Evolutionary conservation across 148 eudicot species (phyloP).

Genomic region (Amaranthus cruentus): DNA sequence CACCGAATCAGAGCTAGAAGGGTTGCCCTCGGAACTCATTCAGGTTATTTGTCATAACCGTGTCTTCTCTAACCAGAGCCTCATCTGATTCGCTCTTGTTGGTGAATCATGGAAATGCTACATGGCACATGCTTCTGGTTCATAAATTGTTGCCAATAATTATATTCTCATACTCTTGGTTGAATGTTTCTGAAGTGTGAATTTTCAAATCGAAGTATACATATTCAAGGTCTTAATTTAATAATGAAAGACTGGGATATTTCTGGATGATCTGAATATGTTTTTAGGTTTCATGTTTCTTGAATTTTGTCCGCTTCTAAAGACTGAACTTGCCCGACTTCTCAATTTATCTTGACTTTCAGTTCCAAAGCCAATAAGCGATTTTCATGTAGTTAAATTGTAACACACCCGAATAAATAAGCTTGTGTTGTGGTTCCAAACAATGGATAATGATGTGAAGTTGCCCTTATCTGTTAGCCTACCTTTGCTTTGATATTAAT

Average conservation of each 20-base stretch:
- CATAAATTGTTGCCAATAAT: neutral
- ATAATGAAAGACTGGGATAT: neutral
- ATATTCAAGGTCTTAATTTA: neutral
- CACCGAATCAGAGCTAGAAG: constrained; percentile 62
- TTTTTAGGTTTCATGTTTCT: neutral
- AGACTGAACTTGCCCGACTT: too few species aligned
- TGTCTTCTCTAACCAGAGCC: neutral
- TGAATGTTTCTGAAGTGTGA: neutral
- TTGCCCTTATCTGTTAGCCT: neutral
- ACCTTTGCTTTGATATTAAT: neutral
- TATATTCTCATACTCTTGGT: neutral
- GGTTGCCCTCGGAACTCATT: constrained; percentile 77
- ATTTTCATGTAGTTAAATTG: too few species aligned
- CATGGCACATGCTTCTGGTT: neutral
- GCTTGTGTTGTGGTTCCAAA: neutral
- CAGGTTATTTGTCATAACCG: constrained; percentile 41
- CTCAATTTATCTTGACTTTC: neutral
- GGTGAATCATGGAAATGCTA: neutral
- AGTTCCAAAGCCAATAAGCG: neutral
- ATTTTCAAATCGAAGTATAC: neutral
- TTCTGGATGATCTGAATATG: neutral
- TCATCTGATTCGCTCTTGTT: constrained; percentile 3
- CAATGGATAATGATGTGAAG: neutral
- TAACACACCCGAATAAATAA: neutral
- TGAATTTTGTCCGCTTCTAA: neutral